Base-by-base conservation (phyloP, 768 basidiomycete species). In the Auricularia cornea region DNA sequence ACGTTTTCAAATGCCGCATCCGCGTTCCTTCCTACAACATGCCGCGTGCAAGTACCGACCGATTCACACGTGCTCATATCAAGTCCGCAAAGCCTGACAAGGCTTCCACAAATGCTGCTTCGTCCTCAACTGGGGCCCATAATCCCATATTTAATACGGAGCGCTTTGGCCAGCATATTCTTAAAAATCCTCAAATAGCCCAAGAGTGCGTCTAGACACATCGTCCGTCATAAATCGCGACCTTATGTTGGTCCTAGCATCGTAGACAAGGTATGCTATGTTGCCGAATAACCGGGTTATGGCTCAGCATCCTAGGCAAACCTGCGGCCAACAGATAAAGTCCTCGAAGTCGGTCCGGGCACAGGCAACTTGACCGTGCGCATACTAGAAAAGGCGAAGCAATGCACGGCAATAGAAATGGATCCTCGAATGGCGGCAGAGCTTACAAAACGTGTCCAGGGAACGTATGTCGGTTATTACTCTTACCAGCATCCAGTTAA, bases 401-500 rank as follows among this genome's bases (percentile, higher is more conserved):
- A 90, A 77, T 89, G 92, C 30, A 92, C 91, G 0, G 96, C 95
- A 1, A 86, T 98, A 28, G 97, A 99, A 77, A 92, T 94, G 89
- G 97, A 98, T 72, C 97, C 97, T 67, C 86, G 97, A 18, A 98
- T 98, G 96, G 96, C 97, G 16, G 94, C 95, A 20, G 97, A 98
- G 74, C 83, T 98, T 60, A 89, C 91, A 51, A 99, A 99, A 74
- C 87, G 97, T 59, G 94, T 98, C 10, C 90, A 98, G 82, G 97
- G 96, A 79, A 97, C 88, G 96, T 98, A 75, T 77, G 95, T 87
- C 60, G 31, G 10, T 62, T 40, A 64, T 67, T 30, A 12, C 54
- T 62, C 30, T 59, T 14, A 59, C 44, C 16, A 35, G 40, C 35
- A 1, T 6, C 60, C 32, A 59, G 23, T 28, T 31, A 16, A 48